A percentile compares a stretch with the other conserved stretches of the same genome.
Evolutionary conservation across 768 basidiomycete species (phyloP).

Genomic region (Pulveroboletus sp.): DNA sequence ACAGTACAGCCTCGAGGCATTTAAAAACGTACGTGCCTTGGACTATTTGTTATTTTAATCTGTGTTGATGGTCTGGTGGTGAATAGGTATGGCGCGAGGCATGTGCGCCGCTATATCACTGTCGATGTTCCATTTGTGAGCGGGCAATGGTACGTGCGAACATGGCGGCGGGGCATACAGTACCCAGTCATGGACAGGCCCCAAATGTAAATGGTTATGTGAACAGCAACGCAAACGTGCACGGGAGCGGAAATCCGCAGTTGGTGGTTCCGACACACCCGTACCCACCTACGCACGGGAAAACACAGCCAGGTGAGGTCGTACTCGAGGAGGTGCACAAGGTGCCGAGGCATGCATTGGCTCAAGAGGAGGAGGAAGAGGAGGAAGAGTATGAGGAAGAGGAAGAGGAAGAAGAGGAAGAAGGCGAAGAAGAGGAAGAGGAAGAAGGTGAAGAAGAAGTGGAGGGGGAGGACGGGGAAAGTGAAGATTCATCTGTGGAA

Average conservation of each 20-base stretch:
- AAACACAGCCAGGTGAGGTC: conserved; percentile 19
- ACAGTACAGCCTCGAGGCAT: conserved; percentile 54
- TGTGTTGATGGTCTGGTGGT: background rate
- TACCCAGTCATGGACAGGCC: conserved; percentile 26
- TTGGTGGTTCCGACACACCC: conserved; percentile 1
- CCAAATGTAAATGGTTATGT: conserved; percentile 6
- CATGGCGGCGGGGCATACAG: conserved; percentile 37
- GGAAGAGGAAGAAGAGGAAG: conserved; percentile 25
- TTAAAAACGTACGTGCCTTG: conserved; percentile 47
- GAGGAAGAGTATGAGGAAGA: conserved; percentile 18
- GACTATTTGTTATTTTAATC: background rate
- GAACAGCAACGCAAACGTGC: background rate
- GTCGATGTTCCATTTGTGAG: conserved; percentile 71
- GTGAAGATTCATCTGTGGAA: conserved; percentile 20
- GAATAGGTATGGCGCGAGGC: conserved; percentile 71
- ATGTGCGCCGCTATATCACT: conserved; percentile 67
- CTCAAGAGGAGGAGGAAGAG: conserved; percentile 28
- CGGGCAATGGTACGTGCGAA: conserved; percentile 58
- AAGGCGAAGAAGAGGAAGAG: conserved; percentile 27
- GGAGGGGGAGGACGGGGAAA: conserved; percentile 25
- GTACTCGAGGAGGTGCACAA: conserved; percentile 24
- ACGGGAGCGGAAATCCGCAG: conserved; percentile 6
- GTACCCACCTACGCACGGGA: conserved; percentile 9
- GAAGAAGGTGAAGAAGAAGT: conserved; percentile 27
- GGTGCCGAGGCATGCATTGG: conserved; percentile 17